Base-by-base conservation (phyloP, 2,329 filamentous ascomycete genomes). In the Fusarium sp. region DNA sequence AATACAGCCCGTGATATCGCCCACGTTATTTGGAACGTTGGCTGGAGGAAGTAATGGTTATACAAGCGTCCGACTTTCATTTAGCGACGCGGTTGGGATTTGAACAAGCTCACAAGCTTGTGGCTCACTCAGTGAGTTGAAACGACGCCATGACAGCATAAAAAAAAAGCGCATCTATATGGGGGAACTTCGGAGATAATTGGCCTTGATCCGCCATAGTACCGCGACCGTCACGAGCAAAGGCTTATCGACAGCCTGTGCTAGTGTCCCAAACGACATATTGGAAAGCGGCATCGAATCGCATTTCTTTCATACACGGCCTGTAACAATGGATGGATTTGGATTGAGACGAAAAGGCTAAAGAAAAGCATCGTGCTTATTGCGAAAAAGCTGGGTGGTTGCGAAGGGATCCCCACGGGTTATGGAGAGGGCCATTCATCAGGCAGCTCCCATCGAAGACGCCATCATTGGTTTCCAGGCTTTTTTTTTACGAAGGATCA, bases 11-110 rank as follows among this genome's bases (percentile, higher is more conserved):
- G 89, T 75, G 90, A 92, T 76, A 92, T 92, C 75, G 88, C 88
- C 64, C 88, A 92, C 80, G 90, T 92, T 73, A 90, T 92, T 72
- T 91, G 90, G 90, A 92, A 92, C 78, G 90, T 91, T 67, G 89
- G 89, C 49, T 90, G 89, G 89, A 86, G 87, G 79, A 86, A 85
- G 73, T 89, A 78, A 84, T 58, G 42, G 32, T 48, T 60, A 64
- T 63, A 67, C 58, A 48, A 44, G 44, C 59, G 66, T 52, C 61
- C 65, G 60, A 33, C 44, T 49, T 55, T 55, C 44, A 50, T 58
- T 62, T 57, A 72, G 69, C 65, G 57, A 66, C 64, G 56, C 60
- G 54, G 27, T 45, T 70, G 30, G 56, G 66, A 66, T 66, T 65
- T 64, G 55, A 72, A 49, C 69, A 71, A 71, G 69, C 69, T 42